Evolutionary conservation across 768 basidiomycete genomes (phyloP).

Genomic region (Suillus brevipes): DNA sequence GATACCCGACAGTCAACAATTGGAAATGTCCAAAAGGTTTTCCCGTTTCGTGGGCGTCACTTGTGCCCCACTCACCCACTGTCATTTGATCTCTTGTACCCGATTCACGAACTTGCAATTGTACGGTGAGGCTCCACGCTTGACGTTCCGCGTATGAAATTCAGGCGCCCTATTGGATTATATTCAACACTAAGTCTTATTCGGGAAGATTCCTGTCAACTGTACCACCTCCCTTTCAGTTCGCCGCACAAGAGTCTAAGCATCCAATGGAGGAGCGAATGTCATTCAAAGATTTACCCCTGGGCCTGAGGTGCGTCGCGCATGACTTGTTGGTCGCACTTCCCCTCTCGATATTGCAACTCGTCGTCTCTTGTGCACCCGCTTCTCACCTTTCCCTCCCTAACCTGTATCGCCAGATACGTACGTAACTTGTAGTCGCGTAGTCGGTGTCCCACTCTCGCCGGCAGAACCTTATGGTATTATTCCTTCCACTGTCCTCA

Average conservation of each 20-base stretch:
- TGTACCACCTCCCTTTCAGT: neutral
- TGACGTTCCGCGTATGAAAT: neutral
- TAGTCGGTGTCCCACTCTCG: neutral
- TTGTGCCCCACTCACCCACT: neutral
- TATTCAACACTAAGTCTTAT: neutral
- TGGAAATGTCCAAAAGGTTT: neutral
- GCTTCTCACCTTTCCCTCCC: no score
- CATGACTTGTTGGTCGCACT: neutral
- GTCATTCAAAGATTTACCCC: neutral
- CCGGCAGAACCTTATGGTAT: neutral
- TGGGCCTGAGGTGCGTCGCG: neutral
- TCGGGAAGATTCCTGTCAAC: neutral
- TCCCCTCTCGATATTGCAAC: neutral
- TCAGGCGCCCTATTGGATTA: neutral
- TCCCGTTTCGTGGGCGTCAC: neutral
- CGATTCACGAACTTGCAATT: neutral
- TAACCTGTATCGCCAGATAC: neutral
- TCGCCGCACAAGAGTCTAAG: neutral
- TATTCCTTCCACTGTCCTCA: neutral
- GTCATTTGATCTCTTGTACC: no score
- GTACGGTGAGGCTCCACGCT: neutral
- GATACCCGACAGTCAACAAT: no score
- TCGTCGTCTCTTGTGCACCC: no score
- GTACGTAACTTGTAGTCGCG: neutral
- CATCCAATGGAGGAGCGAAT: neutral